Conservation (phyloP, 169 alveolate species). For the Cryptosporidium canis region DNA sequence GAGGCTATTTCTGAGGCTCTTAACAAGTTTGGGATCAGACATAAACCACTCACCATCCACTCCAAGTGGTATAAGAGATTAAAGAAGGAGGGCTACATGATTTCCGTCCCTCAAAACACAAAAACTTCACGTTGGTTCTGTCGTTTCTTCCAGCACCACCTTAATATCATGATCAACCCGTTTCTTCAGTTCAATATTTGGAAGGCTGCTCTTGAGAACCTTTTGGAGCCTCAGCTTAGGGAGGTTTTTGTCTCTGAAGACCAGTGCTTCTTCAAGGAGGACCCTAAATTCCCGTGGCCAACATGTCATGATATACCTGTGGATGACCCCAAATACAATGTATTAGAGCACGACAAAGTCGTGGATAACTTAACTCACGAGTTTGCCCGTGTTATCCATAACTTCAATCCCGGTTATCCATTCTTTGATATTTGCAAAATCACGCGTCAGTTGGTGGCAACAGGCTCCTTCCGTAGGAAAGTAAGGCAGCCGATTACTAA, state of each 20-base stretch:
- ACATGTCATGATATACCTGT: constrained; percentile 1
- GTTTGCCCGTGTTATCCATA: constrained; percentile 49
- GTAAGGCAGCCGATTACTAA: constrained; percentile 19
- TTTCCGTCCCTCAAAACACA: constrained; percentile 24
- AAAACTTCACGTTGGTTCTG: constrained; percentile 70
- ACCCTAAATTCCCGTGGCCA: constrained; percentile 72
- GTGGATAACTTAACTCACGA: constrained; percentile 49
- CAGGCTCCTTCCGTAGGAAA: constrained; percentile 26
- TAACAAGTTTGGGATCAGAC: constrained; percentile 4
- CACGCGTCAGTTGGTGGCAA: background rate
- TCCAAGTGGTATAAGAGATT: constrained; percentile 45
- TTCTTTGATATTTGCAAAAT: constrained; percentile 47
- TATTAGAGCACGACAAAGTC: constrained; percentile 30
- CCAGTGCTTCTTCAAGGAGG: constrained; percentile 33
- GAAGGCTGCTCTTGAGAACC: constrained; percentile 27
- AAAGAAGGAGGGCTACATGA: constrained; percentile 54
- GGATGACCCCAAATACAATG: constrained; percentile 25
- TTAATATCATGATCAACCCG: constrained; percentile 49
- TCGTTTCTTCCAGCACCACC: constrained; percentile 57
- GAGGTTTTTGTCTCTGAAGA: constrained; percentile 48
- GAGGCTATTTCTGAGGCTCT: constrained; percentile 36
- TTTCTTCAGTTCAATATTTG: constrained; percentile 35
- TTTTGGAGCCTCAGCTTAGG: constrained; percentile 17
- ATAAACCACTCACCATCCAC: constrained; percentile 40
- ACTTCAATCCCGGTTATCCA: constrained; percentile 57